phyloP scores from a whole-genome alignment of 2,329 filamentous ascomycete genomes.

The Coniosporium tulheliwenetii region DNA sequence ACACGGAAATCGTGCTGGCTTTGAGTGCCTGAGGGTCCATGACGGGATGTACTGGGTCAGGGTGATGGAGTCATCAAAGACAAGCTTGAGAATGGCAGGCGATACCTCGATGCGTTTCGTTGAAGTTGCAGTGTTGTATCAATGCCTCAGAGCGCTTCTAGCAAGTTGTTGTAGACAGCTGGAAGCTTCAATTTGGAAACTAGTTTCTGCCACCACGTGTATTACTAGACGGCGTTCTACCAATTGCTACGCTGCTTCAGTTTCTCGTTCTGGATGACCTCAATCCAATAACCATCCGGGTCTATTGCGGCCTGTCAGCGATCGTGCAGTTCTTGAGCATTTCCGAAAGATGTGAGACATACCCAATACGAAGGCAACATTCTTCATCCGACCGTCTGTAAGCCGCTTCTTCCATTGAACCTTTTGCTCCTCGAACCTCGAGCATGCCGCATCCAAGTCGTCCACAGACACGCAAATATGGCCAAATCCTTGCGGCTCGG shows the following conservation, averaged over 20 bases:
- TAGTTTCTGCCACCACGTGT: no score
- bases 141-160: no score
- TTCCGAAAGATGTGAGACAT: conserved; percentile 4
- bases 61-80: no score
- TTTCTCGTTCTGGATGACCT: conserved; percentile 62
- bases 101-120: no score
- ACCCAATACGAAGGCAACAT: conserved; percentile 77
- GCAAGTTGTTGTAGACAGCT: no score
- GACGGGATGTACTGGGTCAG: no score
- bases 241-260: conserved; percentile 25
- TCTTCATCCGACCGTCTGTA: conserved; percentile 82
- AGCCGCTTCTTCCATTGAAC: conserved; percentile 92
- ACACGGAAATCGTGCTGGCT: no score
- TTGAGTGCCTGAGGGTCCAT: no score
- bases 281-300: conserved; percentile 75
- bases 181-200: no score
- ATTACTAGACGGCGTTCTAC: neutral
- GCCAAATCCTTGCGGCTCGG: conserved; percentile 82
- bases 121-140: no score
- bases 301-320: conserved; percentile 11
- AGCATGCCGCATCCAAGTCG: conserved; percentile 73
- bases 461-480: conserved; percentile 85
- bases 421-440: conserved; percentile 65
- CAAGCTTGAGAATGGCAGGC: no score
- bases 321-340: neutral